Conservation (phyloP, 2,329 filamentous ascomycete species). For the Calonectria leucothoes region DNA sequence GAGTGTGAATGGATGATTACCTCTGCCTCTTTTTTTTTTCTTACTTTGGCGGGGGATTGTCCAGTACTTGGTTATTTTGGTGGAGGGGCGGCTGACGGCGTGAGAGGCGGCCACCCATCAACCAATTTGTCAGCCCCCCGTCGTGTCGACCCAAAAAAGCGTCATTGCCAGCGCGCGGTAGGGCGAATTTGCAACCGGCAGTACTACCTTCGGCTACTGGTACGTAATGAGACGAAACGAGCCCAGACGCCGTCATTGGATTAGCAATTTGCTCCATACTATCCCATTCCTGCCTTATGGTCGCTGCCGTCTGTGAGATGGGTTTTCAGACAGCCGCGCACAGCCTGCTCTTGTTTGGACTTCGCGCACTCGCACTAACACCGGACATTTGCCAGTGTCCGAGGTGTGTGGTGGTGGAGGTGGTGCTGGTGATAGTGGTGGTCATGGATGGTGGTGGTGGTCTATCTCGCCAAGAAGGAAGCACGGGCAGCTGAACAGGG, state of each 20-base stretch:
- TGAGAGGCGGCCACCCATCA: conserved; percentile 1
- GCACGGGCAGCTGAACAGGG: background rate
- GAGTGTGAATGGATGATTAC: background rate
- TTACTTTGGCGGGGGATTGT: conserved; percentile 5
- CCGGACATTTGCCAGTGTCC: background rate
- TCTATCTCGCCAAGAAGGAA: background rate
- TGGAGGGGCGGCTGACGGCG: background rate
- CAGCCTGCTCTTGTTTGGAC: background rate
- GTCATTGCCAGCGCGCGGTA: conserved; percentile 1
- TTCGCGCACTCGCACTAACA: background rate
- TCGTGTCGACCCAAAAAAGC: background rate
- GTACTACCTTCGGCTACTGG: background rate
- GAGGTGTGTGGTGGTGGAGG: background rate
- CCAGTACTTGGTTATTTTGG: conserved; percentile 12
- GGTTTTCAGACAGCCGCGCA: background rate
- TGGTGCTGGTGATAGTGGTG: no score
- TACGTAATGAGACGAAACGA: background rate
- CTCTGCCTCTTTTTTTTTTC: background rate
- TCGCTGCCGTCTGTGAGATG: background rate
- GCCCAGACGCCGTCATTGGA: background rate
- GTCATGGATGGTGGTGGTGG: no score
- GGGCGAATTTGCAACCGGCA: background rate
- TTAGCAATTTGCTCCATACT: background rate
- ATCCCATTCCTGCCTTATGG: background rate
- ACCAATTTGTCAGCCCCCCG: conserved; percentile 15